phyloP scores from a whole-genome alignment of 1,139 yeast species.

The Candida sp. region DNA sequence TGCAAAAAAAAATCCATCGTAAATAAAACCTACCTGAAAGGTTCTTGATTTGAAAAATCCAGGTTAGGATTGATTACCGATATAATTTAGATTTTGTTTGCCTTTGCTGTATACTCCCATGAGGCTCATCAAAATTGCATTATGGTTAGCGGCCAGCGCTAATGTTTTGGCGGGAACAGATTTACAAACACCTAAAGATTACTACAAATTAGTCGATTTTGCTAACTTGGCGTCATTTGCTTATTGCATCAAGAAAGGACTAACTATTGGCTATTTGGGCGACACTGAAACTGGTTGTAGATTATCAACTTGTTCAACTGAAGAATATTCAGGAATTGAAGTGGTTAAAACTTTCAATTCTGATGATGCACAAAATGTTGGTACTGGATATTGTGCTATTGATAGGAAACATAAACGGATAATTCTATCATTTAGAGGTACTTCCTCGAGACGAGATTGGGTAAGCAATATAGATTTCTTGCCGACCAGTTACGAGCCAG shows the following conservation, averaged over 20 bases:
- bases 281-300: constrained; percentile 18
- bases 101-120: too few relatives aligned
- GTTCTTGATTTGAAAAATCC: too few relatives aligned
- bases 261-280: constrained; percentile 21
- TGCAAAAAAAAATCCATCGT: neutral
- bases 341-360: constrained; percentile 34
- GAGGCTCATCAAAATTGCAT: too few relatives aligned
- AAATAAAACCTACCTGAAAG: too few relatives aligned
- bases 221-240: constrained; percentile 36
- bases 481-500: constrained; percentile 39
- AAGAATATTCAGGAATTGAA: constrained; percentile 20
- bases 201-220: constrained; percentile 24
- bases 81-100: too few relatives aligned
- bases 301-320: constrained; percentile 16
- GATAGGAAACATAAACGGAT: constrained; percentile 35
- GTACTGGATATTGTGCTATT: constrained; percentile 49
- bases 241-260: constrained; percentile 34
- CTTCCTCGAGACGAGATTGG: constrained; percentile 57
- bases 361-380: constrained; percentile 43
- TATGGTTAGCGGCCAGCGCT: too few relatives aligned
- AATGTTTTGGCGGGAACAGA: neutral
- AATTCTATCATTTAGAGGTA: constrained; percentile 52
- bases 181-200: constrained; percentile 15
- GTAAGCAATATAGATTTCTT: constrained; percentile 45
- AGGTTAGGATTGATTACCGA: too few relatives aligned